phyloP scores from a whole-genome alignment of 2,329 filamentous ascomycete species.

The Fusarium sp. region DNA sequence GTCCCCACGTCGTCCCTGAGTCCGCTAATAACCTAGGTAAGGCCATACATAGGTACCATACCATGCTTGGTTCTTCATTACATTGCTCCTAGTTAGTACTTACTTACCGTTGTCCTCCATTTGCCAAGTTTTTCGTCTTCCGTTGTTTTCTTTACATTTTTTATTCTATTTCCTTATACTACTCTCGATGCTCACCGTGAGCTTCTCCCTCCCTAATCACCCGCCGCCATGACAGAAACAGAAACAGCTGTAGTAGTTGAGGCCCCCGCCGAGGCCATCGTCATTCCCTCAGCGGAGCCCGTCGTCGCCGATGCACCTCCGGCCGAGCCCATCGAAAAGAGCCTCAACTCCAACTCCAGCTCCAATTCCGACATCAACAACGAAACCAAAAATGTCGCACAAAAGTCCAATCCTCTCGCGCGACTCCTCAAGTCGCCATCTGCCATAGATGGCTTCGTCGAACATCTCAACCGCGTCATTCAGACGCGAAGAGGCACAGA shows the following conservation, averaged over 20 bases:
- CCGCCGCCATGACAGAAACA: constrained; percentile 39
- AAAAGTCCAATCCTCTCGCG: constrained; percentile 11
- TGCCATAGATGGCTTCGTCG: constrained; percentile 60
- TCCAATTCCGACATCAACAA: not conserved
- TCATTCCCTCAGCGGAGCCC: constrained; percentile 36
- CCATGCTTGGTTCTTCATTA: not conserved
- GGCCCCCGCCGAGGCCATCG: constrained; percentile 38
- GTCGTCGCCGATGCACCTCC: constrained; percentile 29
- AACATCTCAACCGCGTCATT: constrained; percentile 68
- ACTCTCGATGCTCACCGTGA: constrained; percentile 29
- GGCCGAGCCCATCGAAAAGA: constrained; percentile 22
- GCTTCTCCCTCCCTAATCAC: constrained; percentile 16
- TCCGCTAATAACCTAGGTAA: constrained; percentile 10
- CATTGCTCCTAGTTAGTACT: not conserved
- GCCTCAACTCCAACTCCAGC: not conserved
- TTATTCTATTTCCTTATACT: not conserved
- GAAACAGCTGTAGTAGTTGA: constrained; percentile 34
- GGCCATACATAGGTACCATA: not conserved
- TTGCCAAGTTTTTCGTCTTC: constrained; percentile 2
- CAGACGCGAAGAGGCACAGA: constrained; percentile 75
- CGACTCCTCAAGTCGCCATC: constrained; percentile 30
- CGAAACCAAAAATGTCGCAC: not conserved
- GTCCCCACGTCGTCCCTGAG: constrained; percentile 1
- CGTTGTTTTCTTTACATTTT: not conserved
- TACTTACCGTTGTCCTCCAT: not conserved